Conservation (phyloP, 2,329 filamentous ascomycete genomes). For the Fusarium oxysporum region DNA sequence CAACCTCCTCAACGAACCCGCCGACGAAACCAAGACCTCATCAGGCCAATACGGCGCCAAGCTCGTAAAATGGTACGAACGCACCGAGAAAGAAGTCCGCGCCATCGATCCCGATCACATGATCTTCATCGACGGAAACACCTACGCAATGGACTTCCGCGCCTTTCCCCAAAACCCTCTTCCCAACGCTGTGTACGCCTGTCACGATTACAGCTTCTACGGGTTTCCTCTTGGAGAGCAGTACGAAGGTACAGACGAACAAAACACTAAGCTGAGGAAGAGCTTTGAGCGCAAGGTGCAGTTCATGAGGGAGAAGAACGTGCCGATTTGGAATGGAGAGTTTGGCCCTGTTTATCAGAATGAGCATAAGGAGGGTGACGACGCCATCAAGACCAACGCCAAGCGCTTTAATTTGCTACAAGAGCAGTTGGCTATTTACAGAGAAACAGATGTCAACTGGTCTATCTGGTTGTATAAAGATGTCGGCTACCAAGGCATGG, state of each 20-base stretch:
- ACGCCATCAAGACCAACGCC: constrained; percentile 53
- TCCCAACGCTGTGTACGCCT: constrained; percentile 62
- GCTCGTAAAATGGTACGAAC: constrained; percentile 55
- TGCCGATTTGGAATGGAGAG: constrained; percentile 63
- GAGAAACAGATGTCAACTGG: constrained; percentile 59
- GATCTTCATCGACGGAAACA: constrained; percentile 64
- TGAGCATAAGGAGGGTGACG: constrained; percentile 49
- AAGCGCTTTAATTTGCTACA: constrained; percentile 56
- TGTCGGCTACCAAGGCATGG: constrained; percentile 67
- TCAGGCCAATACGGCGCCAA: constrained; percentile 42
- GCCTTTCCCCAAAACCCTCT: constrained; percentile 55
- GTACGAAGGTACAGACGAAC: constrained; percentile 55
- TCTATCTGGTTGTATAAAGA: constrained; percentile 72
- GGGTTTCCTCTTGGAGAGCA: constrained; percentile 59
- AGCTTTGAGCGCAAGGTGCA: constrained; percentile 57
- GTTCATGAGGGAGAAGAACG: constrained; percentile 55
- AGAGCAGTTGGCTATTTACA: constrained; percentile 55
- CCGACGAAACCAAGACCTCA: constrained; percentile 45
- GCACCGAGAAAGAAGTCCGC: constrained; percentile 54
- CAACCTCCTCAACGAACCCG: constrained; percentile 52
- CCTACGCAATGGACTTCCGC: constrained; percentile 64
- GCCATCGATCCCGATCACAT: constrained; percentile 60
- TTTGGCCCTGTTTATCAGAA: constrained; percentile 63
- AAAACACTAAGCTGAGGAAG: constrained; percentile 55
- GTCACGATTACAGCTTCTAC: constrained; percentile 65